Conservation (phyloP, 768 basidiomycete genomes). For the Chalciporus pseudorubinellus region DNA sequence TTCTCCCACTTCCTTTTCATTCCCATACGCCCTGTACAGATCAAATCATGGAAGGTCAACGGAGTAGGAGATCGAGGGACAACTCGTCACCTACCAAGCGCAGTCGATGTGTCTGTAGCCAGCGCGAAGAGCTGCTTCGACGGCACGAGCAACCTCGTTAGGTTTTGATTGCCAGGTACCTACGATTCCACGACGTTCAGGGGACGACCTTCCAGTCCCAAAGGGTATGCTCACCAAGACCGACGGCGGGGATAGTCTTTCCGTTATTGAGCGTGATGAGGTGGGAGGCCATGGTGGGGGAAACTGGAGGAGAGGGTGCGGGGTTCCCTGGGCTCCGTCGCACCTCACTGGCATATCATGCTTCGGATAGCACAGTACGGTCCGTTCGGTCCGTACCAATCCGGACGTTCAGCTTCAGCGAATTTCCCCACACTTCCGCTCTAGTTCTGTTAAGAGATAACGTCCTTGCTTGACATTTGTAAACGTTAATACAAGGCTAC, state of each 20-base stretch:
- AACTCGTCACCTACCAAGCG: constrained; percentile 42
- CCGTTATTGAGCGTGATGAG: constrained; percentile 63
- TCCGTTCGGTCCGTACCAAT: constrained; percentile 18
- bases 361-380: constrained; percentile 4
- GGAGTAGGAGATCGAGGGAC: neutral
- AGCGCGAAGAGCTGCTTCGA: constrained; percentile 68
- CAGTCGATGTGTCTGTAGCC: constrained; percentile 81
- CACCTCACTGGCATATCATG: neutral
- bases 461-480: no score
- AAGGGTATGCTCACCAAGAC: constrained; percentile 49
- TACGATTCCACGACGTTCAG: constrained; percentile 18
- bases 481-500: no score
- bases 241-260: constrained; percentile 51
- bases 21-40: constrained; percentile 55
- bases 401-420: no score
- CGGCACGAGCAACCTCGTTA: constrained; percentile 69
- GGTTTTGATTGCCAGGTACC: constrained; percentile 82
- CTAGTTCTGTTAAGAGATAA: no score
- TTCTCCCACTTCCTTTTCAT: constrained; percentile 81
- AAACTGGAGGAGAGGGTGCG: neutral
- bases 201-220: neutral
- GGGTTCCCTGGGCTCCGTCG: neutral
- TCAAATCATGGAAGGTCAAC: neutral
- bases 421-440: no score
- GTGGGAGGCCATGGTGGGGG: constrained; percentile 37